Evolutionary conservation across 768 basidiomycete species (phyloP).

Genomic region (Lepiota subincarnata): DNA sequence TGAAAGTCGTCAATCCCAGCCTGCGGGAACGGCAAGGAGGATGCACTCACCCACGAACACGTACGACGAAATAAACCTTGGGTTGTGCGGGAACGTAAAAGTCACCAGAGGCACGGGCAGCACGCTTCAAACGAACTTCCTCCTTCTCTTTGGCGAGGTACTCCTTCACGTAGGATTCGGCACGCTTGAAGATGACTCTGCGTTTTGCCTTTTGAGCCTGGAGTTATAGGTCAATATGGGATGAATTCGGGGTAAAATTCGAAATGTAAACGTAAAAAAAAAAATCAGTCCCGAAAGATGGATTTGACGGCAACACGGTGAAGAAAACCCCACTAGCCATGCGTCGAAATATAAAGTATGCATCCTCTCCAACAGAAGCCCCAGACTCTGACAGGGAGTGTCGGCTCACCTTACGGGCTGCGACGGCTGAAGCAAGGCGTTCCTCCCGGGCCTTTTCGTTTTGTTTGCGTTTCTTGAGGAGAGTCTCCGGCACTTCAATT

Average conservation of each 20-base stretch:
- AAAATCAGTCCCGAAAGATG: constrained; percentile 89
- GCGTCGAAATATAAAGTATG: constrained; percentile 65
- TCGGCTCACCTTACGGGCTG: constrained; percentile 81
- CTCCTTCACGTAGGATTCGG: constrained; percentile 97
- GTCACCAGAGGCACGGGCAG: constrained; percentile 86
- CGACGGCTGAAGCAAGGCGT: constrained; percentile 75
- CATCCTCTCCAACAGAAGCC: constrained; percentile 57
- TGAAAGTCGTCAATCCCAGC: constrained; percentile 25
- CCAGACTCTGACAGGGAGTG: constrained; percentile 8
- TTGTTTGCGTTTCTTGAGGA: constrained; percentile 99
- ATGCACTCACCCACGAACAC: constrained; percentile 83
- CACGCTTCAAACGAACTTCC: constrained; percentile 92
- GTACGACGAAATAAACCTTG: constrained; percentile 96
- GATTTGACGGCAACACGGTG: constrained; percentile 73
- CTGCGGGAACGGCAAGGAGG: background rate
- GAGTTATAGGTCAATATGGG: constrained; percentile 13
- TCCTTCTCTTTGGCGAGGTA: constrained; percentile 91
- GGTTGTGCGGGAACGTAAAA: constrained; percentile 97
- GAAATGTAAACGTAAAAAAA: constrained; percentile 15
- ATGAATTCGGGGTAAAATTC: background rate
- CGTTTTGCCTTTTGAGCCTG: constrained; percentile 90
- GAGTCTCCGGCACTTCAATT: constrained; percentile 98
- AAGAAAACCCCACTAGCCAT: constrained; percentile 66
- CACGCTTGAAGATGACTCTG: constrained; percentile 98
- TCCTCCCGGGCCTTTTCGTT: constrained; percentile 96